Base-by-base conservation (phyloP, 805 yeast genomes). In the Yueomyces sp. region DNA sequence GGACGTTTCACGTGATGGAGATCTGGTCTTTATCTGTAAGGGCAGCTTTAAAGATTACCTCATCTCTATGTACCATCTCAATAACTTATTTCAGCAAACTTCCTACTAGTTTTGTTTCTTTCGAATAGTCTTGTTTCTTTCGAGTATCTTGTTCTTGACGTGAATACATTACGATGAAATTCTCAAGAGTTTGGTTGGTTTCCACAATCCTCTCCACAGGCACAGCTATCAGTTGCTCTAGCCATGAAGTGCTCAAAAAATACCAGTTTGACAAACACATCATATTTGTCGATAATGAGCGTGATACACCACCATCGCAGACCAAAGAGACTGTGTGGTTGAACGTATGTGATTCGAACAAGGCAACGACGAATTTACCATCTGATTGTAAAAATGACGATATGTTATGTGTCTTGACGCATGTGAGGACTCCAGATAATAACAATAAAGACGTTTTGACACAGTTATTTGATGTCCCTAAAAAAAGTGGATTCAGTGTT, bases 221-320 rank as follows among this genome's bases (percentile, higher is more conserved):
- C 19, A 19, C 9, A 30, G 6, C 26, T 5, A 34, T 52, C 3
- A 31, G 45, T 29, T 59, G 64, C 49, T 44, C 50, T 6, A 49
- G 52, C 34, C 48, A 57, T 44, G 51, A 46, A 5, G 40, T 53
- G 4, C 44, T 60, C 46, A 51, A 52, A 40, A 51, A 51, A 38
- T 60, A 56, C 40, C 52, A 47, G 32, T 6, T 58, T 8, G 49
- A 42, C 27, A 11, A 38, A 3, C 12, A 27, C 5, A 65, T 26
- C 47, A 31, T 63, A 19, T 64, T 81, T 41, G 68, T 69, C 41
- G 54, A 68, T 4, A 36, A 53, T 4, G 51, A 67, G 19, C 64
- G 60, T 32, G 72, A 70, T 39, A 85, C 96, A 8, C 97, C 97
- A 19, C 97, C 98, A 2, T 74, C 90, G 9, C 63, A 60, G 32